Base-by-base conservation (phyloP, 148 eudicot species). In the Chenopodium berlandieri region DNA sequence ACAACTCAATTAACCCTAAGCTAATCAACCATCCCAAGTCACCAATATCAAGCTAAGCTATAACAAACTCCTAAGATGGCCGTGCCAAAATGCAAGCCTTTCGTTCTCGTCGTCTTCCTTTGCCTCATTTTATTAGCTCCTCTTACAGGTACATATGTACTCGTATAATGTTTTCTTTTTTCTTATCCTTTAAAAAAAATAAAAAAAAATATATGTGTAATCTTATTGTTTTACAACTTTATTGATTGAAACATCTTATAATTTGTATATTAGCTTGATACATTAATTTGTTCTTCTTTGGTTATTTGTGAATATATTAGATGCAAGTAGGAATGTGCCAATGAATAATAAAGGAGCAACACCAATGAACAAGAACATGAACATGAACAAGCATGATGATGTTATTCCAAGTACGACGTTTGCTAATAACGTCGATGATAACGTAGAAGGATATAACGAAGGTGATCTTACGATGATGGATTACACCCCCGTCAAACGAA, bases 401-500 rank as follows among this genome's bases (percentile, higher is more conserved):
- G 12, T 2, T 34, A 34, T 34, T 67, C 25, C 23, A 20, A 37
- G 52, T 40, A 71, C 44, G 14, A 71, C 44, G 14, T 19, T 6
- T 37, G 20, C 74, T 37, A 37, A 9, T 37, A 37, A 9, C 2
- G 9, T 37, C 66, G 74, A 66, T 16, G 58, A 60, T 23, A 34
- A 63, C 64, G 64, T 40, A 40, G 7, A 19, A 4, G 7, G 47
- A 20, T 3, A 46, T 46, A 46, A 46, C 48, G 73, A 81, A 65
- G 83, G 14, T 52, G 56, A 69, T 32, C 32, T 75, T n/a, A 65
- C 19, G 44, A 71, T 66, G 79, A 81, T 81, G 83, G 83, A 81
- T 66, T 81, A 81, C n/a, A 75, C 52, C 47, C 83, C 79, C 1
- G 79, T 50, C 56, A 65, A 77, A 75, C 65, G 71, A 12, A 75